These are phyloP conservation scores for Kluyveromyces sp. DNA, from an alignment of 1,139 yeast species.

Conservation along the genomic window DNA sequence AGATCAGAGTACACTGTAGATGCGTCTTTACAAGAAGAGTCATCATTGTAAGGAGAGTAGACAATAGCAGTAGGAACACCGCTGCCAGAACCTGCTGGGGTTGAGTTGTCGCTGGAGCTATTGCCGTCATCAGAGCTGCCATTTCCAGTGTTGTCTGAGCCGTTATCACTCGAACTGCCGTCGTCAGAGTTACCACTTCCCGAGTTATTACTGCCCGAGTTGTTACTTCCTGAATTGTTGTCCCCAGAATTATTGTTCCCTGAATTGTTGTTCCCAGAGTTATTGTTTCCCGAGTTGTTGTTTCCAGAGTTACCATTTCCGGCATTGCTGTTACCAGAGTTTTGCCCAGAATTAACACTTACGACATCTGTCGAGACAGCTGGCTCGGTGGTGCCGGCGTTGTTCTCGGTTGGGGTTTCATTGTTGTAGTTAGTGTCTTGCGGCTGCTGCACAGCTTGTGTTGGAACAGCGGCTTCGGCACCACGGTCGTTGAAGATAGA, in stretches of 20 bases:
- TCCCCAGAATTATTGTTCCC: not conserved
- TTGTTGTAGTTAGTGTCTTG: conserved; percentile 4
- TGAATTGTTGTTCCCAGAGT: not conserved
- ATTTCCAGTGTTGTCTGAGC: conserved; percentile 12
- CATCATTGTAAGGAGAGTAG: conserved; percentile 74
- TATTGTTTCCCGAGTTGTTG: not conserved
- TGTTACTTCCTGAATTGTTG: conserved; percentile 8
- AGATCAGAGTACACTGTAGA: conserved; percentile 54
- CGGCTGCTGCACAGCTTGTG: not conserved
- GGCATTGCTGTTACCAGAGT: not conserved
- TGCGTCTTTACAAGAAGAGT: conserved; percentile 58
- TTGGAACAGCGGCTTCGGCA: conserved; percentile 7
- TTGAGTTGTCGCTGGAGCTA: conserved; percentile 10
- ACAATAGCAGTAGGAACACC: conserved; percentile 51
- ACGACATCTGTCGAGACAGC: not conserved
- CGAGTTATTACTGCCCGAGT: conserved; percentile 22
- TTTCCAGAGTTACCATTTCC: not conserved
- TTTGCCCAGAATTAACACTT: not conserved
- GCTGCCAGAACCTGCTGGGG: conserved; percentile 16
- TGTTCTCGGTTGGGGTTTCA: not conserved
- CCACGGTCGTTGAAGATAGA: conserved; percentile 11
- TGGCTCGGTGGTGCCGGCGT: not conserved
- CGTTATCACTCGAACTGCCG: conserved; percentile 12
- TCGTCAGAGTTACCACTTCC: conserved; percentile 9
- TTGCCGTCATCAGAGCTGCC: conserved; percentile 10